These are phyloP conservation scores for Dacryopinax spathularia DNA, from an alignment of 768 basidiomycete species.

Conservation along the genomic window DNA sequence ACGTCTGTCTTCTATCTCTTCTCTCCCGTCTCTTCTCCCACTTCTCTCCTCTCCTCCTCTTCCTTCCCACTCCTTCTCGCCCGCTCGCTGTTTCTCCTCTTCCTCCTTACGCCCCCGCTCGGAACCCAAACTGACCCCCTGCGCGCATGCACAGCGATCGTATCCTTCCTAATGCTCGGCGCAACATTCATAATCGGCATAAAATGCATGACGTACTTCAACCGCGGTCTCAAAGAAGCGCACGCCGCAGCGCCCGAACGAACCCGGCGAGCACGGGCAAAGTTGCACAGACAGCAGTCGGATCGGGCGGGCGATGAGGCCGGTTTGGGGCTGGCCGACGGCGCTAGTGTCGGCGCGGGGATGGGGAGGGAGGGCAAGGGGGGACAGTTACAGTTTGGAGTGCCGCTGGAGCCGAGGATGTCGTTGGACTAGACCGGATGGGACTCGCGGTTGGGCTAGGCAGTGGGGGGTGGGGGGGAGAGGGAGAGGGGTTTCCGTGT, in stretches of 20 bases:
- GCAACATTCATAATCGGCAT: conserved; percentile 63
- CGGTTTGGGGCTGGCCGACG: conserved; percentile 27
- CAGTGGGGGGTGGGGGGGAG: no score
- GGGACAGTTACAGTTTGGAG: conserved; percentile 22
- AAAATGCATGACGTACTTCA: conserved; percentile 69
- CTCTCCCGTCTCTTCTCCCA: background rate
- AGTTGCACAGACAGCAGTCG: no score
- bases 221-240: conserved; percentile 48
- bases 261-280: conserved; percentile 23
- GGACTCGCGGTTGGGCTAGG: no score
- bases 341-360: background rate
- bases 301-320: conserved; percentile 33
- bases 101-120: background rate
- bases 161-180: conserved; percentile 60
- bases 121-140: background rate
- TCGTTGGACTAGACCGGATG: conserved; percentile 68
- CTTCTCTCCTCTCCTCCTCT: background rate
- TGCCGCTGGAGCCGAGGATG: conserved; percentile 45
- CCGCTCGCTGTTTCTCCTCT: no score
- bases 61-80: background rate
- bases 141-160: conserved; percentile 39
- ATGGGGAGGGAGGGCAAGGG: background rate
- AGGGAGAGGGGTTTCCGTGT: no score
- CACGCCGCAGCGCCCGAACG: background rate
- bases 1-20: conserved; percentile 17